These are phyloP conservation scores for Goniomonas avonlea DNA, from an alignment of 78 protist genomes.

Conservation along the genomic window DNA sequence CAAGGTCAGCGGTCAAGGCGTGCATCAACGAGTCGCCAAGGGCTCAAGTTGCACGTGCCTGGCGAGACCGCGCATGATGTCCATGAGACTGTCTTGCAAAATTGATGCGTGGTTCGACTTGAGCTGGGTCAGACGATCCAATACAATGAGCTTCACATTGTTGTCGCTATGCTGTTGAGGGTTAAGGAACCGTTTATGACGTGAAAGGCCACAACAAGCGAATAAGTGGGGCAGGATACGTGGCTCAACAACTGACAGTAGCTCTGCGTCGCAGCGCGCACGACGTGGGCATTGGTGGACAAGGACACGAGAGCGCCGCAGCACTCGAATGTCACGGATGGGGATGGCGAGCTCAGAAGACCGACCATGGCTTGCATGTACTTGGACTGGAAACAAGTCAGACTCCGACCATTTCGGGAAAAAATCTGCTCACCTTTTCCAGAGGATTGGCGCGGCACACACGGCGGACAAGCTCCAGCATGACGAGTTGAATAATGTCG, in stretches of 20 bases:
- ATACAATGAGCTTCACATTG: conserved; percentile 86
- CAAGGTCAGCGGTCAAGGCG: background rate
- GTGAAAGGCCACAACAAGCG: too few species aligned
- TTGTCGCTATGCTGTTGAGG: conserved; percentile 62
- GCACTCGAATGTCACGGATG: conserved; percentile 63
- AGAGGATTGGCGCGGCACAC: conserved; percentile 49
- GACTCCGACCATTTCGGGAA: too few species aligned
- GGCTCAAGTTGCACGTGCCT: too few species aligned
- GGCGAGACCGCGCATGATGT: conserved; percentile 74
- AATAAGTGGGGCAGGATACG: background rate
- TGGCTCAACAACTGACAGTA: conserved; percentile 65
- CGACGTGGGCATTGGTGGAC: too few species aligned
- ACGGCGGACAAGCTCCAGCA: conserved; percentile 78
- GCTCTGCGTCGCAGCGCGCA: background rate
- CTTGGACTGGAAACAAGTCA: too few species aligned
- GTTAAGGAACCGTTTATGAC: too few species aligned
- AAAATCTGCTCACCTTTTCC: conserved; percentile 27
- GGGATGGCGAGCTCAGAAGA: conserved; percentile 61
- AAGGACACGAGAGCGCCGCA: conserved; percentile 60
- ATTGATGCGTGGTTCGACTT: conserved; percentile 48
- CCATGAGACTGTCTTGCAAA: conserved; percentile 83
- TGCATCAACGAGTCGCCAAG: background rate
- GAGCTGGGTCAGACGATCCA: conserved; percentile 46
- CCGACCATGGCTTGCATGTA: background rate
- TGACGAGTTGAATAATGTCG: conserved; percentile 83